Evolutionary conservation across 345 rosid species (phyloP), one percentile per base, ranked within the genome.

Genomic region (Bruguiera parviflora): DNA sequence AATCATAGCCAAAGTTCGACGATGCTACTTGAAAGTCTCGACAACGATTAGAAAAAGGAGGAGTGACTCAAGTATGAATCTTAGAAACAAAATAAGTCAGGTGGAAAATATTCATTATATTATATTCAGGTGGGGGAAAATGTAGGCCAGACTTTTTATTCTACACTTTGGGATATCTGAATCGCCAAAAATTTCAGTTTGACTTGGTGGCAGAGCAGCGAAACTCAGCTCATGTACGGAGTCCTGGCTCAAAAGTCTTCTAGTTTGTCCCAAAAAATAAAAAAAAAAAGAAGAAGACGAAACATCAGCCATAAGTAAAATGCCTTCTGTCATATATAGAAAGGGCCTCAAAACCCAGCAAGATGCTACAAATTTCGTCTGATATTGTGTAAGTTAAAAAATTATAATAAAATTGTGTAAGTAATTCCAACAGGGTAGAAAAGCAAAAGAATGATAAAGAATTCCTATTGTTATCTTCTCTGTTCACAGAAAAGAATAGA

Each of bases 401-500:
- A n/a, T n/a, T n/a, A n/a, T n/a, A 64, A 57, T 62, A 64, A 66
- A 11, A 20, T 63, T 64, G 37, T 66, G 20, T 32, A 58, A 69
- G 21, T 69, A 51, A 63, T 51, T 68, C 59, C 37, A 18, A 60
- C 71, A 66, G 43, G 57, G 67, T 20, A 33, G 37, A 51, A 29
- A 51, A 29, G 58, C 64, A 73, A 82, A 80, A 79, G 75, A 81
- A 75, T 70, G 71, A 65, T 61, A 75, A 80, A 73, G 76, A 80
- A 83, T 81, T 59, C 77, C 84, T 79, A 75, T 73, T 43, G 77
- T 71, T 70, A 70, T 76, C 83, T 71, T 80, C 62, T 78, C 83
- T 83, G 84, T 90, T 75, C 88, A 86, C 85, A 85, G 31, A 82
- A 88, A 86, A 82, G 86, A 87, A 88, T 81, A 57, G 79, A 85